A percentile compares a stretch with the other conserved stretches of the same genome.
phyloP scores from a whole-genome alignment of 306 rosid species.

The Prunus mira region DNA sequence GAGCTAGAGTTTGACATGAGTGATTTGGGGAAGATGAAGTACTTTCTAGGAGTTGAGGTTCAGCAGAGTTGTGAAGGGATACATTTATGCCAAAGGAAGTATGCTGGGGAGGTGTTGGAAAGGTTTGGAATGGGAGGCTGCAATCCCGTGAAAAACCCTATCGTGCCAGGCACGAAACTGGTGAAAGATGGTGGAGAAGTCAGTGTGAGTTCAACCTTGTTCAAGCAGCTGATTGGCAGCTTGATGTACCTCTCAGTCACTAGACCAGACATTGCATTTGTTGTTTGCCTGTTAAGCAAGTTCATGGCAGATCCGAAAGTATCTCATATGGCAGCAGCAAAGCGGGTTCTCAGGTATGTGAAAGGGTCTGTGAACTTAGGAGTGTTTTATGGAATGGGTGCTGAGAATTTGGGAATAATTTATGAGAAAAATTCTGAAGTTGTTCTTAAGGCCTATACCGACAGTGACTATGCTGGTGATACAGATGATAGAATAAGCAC shows the following conservation, averaged over 20 bases:
- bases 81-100: background rate
- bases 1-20: background rate
- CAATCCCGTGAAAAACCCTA: background rate
- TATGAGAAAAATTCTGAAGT: background rate
- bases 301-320: background rate
- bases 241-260: background rate
- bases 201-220: background rate
- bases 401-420: background rate
- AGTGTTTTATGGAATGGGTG: background rate
- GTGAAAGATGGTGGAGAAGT: background rate
- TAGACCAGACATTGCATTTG: background rate
- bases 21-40: background rate
- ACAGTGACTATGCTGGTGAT: background rate
- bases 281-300: background rate
- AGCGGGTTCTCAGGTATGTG: background rate
- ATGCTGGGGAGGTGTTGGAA: background rate
- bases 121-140: background rate
- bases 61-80: background rate
- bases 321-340: background rate
- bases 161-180: background rate
- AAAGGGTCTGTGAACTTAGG: constrained; percentile 1
- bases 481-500: background rate
- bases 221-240: background rate
- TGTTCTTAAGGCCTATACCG: background rate
- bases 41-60: background rate